Conservation (phyloP, 73 alveolate species). For the Effrenium voratum region DNA sequence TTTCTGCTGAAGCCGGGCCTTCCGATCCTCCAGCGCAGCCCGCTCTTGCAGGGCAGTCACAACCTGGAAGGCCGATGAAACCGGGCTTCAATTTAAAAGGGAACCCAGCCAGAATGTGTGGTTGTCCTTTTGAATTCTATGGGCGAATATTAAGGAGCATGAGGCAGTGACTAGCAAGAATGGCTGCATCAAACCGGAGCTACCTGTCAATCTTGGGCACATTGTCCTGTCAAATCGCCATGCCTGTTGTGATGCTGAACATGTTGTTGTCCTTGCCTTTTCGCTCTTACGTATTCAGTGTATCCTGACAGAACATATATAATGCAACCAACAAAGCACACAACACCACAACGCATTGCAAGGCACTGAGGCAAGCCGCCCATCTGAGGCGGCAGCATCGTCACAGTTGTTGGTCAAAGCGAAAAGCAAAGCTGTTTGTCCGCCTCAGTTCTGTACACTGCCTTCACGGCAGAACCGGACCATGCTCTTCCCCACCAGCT, state of each 20-base stretch:
- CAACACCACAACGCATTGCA: neutral
- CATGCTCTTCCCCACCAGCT: no score
- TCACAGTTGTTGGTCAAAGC: slow-evolving; percentile 61
- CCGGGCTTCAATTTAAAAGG: no score
- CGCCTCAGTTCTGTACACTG: slow-evolving; percentile 17
- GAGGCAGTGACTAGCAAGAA: neutral
- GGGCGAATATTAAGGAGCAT: no score
- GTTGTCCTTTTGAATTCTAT: no score
- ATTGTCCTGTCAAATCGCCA: neutral
- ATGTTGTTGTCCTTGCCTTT: neutral
- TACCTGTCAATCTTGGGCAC: neutral
- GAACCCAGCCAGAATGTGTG: no score
- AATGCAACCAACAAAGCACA: neutral
- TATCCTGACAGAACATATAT: neutral
- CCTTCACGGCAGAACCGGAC: no score
- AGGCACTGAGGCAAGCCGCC: neutral
- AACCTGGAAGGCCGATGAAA: no score
- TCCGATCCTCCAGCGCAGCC: neutral
- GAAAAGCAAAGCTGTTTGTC: slow-evolving; percentile 58
- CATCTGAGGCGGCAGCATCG: neutral
- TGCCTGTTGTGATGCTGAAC: neutral
- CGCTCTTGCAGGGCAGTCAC: neutral
- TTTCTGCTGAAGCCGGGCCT: neutral
- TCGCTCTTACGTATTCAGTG: neutral
- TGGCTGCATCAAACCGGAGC: neutral